Evolutionary conservation across 1,139 yeast species (phyloP), one percentile per base, ranked within the genome.

Genomic region (Suhomyces coccinellae): DNA sequence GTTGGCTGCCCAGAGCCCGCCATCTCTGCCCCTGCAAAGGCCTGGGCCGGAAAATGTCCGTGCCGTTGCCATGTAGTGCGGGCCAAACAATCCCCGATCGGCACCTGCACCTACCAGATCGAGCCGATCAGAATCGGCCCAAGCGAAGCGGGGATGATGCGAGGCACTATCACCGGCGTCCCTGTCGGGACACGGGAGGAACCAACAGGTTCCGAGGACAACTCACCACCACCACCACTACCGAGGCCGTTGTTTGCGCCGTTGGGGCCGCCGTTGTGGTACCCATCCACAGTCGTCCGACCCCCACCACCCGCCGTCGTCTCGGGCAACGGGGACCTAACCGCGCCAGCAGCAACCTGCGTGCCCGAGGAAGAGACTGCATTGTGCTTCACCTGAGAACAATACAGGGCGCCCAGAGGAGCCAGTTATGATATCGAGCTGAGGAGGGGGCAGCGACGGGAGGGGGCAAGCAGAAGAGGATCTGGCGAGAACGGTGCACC

Each of bases 61-160:
- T 6, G 15, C 3, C n/a, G 36, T 33, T 33, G 36, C 13, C 36
- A 33, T 12, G 36, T 24, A 10, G 36, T 33, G 36, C 27, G 16
- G 13, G 29, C n/a, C n/a, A 2, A 26, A 26, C 29, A 12, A 26
- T 26, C 15, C 27, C 22, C 22, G 36, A 33, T 33, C 27, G 36
- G 27, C 36, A 13, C 36, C 26, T 33, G 27, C 24, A 13, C 36
- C 36, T 16, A 33, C 22, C 26, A 33, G 36, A 33, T 33, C 33
- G 17, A 33, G 15, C 35, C 22, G 36, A 33, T 33, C 36, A 33
- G 28, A 33, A 33, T 33, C 36, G 22, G 20, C 15, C 36, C 27
- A 33, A 33, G 36, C 36, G 36, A 33, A 33, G 36, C 36, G 36
- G 36, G 36, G 36, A 33, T 33, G 36, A 20, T 33, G 36, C 36